Evolutionary conservation across 257 asterid species (phyloP).

Genomic region (Voacanga thouarsii): DNA sequence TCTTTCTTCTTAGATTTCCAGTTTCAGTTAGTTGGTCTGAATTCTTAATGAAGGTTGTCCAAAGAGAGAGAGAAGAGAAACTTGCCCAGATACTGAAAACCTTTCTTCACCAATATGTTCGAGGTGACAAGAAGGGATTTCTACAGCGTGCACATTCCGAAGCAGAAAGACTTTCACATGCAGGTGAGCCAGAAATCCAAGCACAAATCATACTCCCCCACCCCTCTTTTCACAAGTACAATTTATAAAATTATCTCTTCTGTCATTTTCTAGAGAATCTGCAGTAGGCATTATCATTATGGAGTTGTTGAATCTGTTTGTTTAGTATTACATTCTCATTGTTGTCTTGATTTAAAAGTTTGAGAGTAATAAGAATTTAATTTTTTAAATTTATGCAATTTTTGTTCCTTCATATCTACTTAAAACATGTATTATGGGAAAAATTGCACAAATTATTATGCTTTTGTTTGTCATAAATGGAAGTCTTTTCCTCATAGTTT

Average conservation of each 20-base stretch:
- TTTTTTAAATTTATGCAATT: too few species aligned
- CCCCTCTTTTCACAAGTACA: not conserved
- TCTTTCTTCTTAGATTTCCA: not conserved
- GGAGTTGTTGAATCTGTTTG: not conserved
- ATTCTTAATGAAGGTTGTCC: slow-evolving; percentile 58
- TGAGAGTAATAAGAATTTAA: not conserved
- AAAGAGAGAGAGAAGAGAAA: slow-evolving; percentile 86
- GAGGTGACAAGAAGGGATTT: slow-evolving; percentile 77
- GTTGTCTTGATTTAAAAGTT: not conserved
- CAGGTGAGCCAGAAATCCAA: slow-evolving; percentile 40
- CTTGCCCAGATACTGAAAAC: slow-evolving; percentile 67
- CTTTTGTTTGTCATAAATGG: not conserved
- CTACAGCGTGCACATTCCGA: slow-evolving; percentile 66
- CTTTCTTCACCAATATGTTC: slow-evolving; percentile 57
- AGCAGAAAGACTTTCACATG: slow-evolving; percentile 68
- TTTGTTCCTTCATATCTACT: not conserved
- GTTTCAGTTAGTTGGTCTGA: not conserved
- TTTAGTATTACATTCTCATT: not conserved
- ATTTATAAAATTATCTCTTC: not conserved
- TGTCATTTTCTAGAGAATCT: not conserved
- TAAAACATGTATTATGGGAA: not conserved
- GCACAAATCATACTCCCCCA: not conserved
- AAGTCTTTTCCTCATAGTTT: not conserved
- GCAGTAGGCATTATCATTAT: not conserved
- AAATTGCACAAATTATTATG: not conserved